These are phyloP conservation scores for Collybia mongolica DNA, from an alignment of 768 basidiomycete genomes.

Conservation along the genomic window DNA sequence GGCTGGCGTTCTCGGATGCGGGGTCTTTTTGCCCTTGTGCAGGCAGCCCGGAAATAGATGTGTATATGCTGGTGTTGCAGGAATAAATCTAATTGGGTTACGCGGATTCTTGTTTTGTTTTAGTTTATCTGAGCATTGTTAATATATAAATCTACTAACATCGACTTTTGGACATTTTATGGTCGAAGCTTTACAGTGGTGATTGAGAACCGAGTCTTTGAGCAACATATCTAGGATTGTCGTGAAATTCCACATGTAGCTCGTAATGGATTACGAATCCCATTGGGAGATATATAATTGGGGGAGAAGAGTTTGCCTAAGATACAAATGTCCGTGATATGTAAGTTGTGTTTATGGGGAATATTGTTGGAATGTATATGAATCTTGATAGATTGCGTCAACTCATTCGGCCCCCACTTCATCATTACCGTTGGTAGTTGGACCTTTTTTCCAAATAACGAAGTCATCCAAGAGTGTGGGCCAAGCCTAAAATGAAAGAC, in stretches of 20 bases:
- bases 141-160: not conserved
- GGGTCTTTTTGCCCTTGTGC: conserved; percentile 38
- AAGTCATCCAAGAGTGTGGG: conserved; percentile 82
- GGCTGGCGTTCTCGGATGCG: conserved; percentile 47
- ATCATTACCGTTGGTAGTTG: not conserved
- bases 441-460: conserved; percentile 58
- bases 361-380: too few relatives aligned
- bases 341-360: not conserved
- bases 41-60: conserved; percentile 31
- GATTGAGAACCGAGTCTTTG: too few relatives aligned
- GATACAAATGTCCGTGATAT: conserved; percentile 1
- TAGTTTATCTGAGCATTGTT: not conserved
- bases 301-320: not conserved
- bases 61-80: not conserved
- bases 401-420: not conserved
- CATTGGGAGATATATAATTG: too few relatives aligned
- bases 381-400: not conserved
- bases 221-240: too few relatives aligned
- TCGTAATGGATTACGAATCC: too few relatives aligned
- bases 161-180: too few relatives aligned
- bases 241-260: too few relatives aligned
- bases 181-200: too few relatives aligned
- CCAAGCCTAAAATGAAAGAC: conserved; percentile 57
- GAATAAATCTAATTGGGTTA: not conserved
- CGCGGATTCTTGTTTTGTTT: not conserved